These are phyloP conservation scores for Theobroma grandiflorum DNA, from an alignment of 441 rosid genomes.

Conservation along the genomic window DNA sequence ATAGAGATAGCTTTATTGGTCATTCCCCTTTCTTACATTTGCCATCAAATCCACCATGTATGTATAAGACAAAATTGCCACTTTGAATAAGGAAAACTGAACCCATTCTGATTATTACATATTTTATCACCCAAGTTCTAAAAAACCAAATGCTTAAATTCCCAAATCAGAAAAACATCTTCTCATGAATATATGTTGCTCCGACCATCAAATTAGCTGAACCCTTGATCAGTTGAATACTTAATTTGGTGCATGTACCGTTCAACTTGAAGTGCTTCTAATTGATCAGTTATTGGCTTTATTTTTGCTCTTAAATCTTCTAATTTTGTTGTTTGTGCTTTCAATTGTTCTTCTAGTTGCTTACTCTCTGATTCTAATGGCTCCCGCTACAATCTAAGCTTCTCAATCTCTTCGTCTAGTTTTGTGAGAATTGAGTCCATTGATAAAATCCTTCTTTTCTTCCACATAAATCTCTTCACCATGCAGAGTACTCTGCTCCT, in stretches of 20 bases:
- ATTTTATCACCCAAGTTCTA: no score
- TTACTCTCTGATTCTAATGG: neutral
- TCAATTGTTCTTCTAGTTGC: neutral
- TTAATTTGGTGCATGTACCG: neutral
- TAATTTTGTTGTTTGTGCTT: neutral
- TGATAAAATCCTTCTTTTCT: neutral
- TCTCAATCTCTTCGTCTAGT: neutral
- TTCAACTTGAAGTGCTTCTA: neutral
- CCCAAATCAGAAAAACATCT: no score
- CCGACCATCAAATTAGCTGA: neutral
- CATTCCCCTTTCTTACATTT: no score
- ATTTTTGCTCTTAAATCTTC: neutral
- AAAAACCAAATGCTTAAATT: no score
- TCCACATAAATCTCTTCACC: neutral
- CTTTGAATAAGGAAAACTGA: no score
- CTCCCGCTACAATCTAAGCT: neutral
- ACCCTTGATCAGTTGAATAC: neutral
- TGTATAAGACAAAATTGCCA: no score
- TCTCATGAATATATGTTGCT: no score
- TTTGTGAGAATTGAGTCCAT: neutral
- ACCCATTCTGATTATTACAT: no score
- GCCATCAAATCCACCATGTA: no score
- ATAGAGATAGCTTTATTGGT: no score
- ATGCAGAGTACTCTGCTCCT: neutral
- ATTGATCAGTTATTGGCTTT: neutral